These are phyloP conservation scores for Macroventuria anomochaeta DNA, from an alignment of 2,329 filamentous ascomycete species.

Conservation along the genomic window DNA sequence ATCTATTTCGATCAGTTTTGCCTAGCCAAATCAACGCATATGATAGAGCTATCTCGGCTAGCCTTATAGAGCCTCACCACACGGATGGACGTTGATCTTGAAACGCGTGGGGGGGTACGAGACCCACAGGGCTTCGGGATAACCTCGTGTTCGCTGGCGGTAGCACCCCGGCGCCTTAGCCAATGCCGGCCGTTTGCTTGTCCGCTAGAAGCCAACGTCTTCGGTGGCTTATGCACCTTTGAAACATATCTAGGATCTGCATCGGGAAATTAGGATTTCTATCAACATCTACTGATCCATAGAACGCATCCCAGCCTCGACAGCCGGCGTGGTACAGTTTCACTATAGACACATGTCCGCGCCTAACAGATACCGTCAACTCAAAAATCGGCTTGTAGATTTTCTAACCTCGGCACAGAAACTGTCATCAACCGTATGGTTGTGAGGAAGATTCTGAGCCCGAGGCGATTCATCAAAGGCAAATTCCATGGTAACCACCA, in stretches of 20 bases:
- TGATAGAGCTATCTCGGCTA: background rate
- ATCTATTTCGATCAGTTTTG: constrained; percentile 1
- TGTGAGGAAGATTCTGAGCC: constrained; percentile 1
- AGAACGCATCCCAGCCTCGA: background rate
- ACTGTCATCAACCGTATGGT: background rate
- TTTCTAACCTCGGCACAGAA: background rate
- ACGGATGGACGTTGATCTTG: background rate
- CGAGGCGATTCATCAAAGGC: background rate
- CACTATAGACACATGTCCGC: background rate
- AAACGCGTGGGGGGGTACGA: constrained; percentile 11
- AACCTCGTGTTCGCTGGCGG: constrained; percentile 1
- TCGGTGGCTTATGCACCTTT: constrained; percentile 10
- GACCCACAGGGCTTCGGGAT: constrained; percentile 4
- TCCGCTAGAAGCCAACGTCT: constrained; percentile 2
- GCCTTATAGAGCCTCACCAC: constrained; percentile 3
- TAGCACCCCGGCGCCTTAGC: constrained; percentile 9
- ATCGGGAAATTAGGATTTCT: constrained; percentile 6
- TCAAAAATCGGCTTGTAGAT: background rate
- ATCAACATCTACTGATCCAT: background rate
- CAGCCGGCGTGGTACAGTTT: constrained; percentile 13
- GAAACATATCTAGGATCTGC: constrained; percentile 6
- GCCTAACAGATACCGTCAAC: background rate
- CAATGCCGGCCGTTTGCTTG: constrained; percentile 2
- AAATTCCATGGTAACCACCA: background rate
- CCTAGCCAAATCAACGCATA: background rate